Evolutionary conservation across 2,329 filamentous ascomycete species (phyloP).

Genomic region (Aspergillus felis): DNA sequence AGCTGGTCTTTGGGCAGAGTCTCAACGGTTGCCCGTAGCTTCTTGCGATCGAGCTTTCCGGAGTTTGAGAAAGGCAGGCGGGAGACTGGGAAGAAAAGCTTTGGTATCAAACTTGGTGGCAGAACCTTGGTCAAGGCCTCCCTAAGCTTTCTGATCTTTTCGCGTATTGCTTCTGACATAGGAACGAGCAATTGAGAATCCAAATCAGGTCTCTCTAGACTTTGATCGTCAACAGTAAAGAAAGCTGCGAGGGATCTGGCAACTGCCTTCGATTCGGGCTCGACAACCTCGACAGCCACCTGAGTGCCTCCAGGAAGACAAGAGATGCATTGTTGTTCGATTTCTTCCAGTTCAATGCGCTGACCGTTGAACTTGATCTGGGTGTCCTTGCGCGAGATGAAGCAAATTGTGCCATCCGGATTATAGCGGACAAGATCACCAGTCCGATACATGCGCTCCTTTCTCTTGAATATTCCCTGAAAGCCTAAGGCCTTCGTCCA

Average conservation of each 20-base stretch:
- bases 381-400: conserved; percentile 32
- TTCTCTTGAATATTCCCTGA: conserved; percentile 18
- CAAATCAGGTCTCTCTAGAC: neutral
- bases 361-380: conserved; percentile 43
- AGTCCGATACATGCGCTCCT: conserved; percentile 35
- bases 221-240: conserved; percentile 23
- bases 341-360: conserved; percentile 45
- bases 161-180: conserved; percentile 21
- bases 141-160: conserved; percentile 23
- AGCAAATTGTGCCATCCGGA: conserved; percentile 29
- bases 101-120: conserved; percentile 44
- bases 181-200: conserved; percentile 18
- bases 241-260: conserved; percentile 33
- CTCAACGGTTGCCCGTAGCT: conserved; percentile 35
- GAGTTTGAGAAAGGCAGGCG: conserved; percentile 41
- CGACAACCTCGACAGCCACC: conserved; percentile 43
- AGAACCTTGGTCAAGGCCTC: conserved; percentile 24
- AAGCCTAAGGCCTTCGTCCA: conserved; percentile 26
- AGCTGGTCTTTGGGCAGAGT: conserved; percentile 31
- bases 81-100: conserved; percentile 40
- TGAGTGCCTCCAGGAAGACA: conserved; percentile 35
- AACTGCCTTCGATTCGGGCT: conserved; percentile 26
- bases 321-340: conserved; percentile 41
- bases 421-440: conserved; percentile 38
- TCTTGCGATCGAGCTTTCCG: conserved; percentile 41